These are phyloP conservation scores for Solanum sejunctum DNA, from an alignment of 257 asterid species.

Conservation along the genomic window DNA sequence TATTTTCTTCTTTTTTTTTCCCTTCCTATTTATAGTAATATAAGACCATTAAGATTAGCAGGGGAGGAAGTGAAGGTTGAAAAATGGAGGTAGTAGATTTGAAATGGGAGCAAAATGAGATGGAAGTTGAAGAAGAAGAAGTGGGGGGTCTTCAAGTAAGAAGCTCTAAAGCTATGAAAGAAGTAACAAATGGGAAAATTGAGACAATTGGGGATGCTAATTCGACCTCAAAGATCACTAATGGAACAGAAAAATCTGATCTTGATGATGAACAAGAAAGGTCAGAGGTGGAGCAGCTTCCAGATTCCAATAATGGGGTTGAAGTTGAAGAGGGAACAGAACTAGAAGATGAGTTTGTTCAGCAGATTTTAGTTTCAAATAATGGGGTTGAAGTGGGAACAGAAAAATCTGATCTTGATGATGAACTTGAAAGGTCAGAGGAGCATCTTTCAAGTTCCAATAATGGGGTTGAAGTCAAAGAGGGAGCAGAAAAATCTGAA, in stretches of 20 bases:
- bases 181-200: not conserved
- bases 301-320: not conserved
- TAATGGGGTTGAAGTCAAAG: not conserved
- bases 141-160: constrained; percentile 21
- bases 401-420: constrained; percentile 12
- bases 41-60: not conserved
- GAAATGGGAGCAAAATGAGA: constrained; percentile 19
- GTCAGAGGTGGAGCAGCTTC: not conserved
- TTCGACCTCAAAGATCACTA: not conserved
- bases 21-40: not conserved
- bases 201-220: constrained; percentile 13
- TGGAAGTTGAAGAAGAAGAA: constrained; percentile 23
- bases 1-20: not conserved
- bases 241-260: constrained; percentile 15
- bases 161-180: constrained; percentile 20
- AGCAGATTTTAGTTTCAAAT: not conserved
- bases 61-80: not conserved
- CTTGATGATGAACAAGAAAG: constrained; percentile 12
- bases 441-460: not conserved
- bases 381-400: constrained; percentile 3
- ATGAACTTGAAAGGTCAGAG: constrained; percentile 2
- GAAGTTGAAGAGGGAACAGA: not conserved
- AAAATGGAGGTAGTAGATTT: constrained; percentile 38
- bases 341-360: not conserved
- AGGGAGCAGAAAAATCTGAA: not conserved